phyloP scores from a whole-genome alignment of 495 filamentous ascomycete genomes.

The Penicillium taxi region DNA sequence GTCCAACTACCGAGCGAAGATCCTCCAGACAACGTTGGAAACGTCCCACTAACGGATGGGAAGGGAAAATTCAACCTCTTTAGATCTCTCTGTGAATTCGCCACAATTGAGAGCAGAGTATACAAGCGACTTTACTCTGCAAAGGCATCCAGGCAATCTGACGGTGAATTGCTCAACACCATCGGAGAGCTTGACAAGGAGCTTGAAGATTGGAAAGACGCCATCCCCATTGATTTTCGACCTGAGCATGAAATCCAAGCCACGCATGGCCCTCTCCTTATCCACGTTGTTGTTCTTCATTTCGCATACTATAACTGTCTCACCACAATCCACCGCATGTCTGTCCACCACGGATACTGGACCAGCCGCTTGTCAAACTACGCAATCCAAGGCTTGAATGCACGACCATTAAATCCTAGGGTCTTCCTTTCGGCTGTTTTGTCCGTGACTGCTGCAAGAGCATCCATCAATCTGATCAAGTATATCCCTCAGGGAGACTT shows the following conservation, averaged over 20 bases:
- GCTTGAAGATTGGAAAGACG: constrained; percentile 93
- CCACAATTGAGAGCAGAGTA: constrained; percentile 84
- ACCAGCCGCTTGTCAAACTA: constrained; percentile 91
- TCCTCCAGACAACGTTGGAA: constrained; percentile 84
- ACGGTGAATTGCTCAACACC: constrained; percentile 88
- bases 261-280: constrained; percentile 76
- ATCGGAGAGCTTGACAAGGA: constrained; percentile 93
- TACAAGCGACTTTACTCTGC: constrained; percentile 93
- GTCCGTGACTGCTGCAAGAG: constrained; percentile 84
- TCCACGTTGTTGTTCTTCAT: constrained; percentile 88
- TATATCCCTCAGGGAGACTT: constrained; percentile 95
- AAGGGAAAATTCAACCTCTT: constrained; percentile 92
- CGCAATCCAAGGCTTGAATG: constrained; percentile 87
- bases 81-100: constrained; percentile 80
- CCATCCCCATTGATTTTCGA: constrained; percentile 85
- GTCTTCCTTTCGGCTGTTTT: constrained; percentile 91
- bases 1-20: constrained; percentile 91
- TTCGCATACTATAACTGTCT: constrained; percentile 97
- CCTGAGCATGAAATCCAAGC: constrained; percentile 93
- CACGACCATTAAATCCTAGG: constrained; percentile 80
- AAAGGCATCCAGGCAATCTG: constrained; percentile 82
- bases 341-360: constrained; percentile 97
- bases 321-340: constrained; percentile 98
- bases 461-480: constrained; percentile 87
- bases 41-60: constrained; percentile 83